phyloP scores from a whole-genome alignment of 2,329 filamentous ascomycete genomes.

The Phyllachora maydis region DNA sequence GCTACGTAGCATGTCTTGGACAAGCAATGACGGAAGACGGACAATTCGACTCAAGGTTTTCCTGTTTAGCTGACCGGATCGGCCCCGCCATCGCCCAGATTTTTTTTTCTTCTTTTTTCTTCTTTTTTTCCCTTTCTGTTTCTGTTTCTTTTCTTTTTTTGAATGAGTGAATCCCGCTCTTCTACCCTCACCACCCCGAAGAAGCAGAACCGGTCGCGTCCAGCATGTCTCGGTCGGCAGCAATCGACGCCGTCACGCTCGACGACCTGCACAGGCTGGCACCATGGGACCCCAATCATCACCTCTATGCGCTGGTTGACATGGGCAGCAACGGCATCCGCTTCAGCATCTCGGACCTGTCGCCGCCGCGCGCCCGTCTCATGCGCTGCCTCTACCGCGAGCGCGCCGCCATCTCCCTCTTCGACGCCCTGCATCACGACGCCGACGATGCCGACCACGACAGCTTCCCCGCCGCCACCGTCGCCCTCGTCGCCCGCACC shows the following conservation, averaged over 20 bases:
- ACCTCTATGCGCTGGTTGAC: conserved; percentile 35
- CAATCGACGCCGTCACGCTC: conserved; percentile 24
- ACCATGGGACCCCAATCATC: conserved; percentile 20
- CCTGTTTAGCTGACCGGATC: too few relatives aligned
- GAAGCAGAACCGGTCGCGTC: neutral
- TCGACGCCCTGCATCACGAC: conserved; percentile 62
- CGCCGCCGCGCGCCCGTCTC: conserved; percentile 47
- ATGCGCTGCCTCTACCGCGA: conserved; percentile 61
- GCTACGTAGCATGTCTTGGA: too few relatives aligned
- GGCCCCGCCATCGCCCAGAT: too few relatives aligned
- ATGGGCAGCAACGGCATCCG: conserved; percentile 78
- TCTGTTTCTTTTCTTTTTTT: neutral
- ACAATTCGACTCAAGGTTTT: too few relatives aligned
- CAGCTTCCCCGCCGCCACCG: conserved; percentile 30
- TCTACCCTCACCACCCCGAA: neutral
- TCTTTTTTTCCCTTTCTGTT: neutral
- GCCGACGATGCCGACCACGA: conserved; percentile 15
- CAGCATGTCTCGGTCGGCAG: conserved; percentile 12
- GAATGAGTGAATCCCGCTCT: too few relatives aligned
- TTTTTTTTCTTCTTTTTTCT: conserved; percentile 1
- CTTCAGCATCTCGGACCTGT: conserved; percentile 73
- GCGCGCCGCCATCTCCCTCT: conserved; percentile 65
- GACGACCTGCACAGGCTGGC: conserved; percentile 28
- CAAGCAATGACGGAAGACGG: too few relatives aligned
- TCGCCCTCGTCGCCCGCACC: conserved; percentile 42